These are phyloP conservation scores for Oenanthe javanica DNA, from an alignment of 140 eudicot species.

Conservation along the genomic window DNA sequence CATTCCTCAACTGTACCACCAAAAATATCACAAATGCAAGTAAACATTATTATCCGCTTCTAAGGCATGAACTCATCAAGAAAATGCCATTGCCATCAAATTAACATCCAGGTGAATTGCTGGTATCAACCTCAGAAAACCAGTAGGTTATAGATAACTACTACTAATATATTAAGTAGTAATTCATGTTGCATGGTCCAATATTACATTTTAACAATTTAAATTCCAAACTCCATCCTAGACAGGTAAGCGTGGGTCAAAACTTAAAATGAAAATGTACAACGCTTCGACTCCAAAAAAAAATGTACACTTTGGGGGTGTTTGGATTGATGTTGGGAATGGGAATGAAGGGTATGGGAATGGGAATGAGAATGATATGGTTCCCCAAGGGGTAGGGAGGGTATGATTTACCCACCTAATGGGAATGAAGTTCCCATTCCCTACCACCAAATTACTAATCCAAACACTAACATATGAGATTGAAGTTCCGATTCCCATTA, in stretches of 20 bases:
- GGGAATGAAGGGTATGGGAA: too few relatives aligned
- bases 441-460: too few relatives aligned
- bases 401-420: too few relatives aligned
- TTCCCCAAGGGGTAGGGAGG: too few relatives aligned
- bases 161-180: not conserved
- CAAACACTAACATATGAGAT: too few relatives aligned
- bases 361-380: too few relatives aligned
- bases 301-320: too few relatives aligned
- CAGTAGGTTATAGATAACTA: not conserved
- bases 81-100: not conserved
- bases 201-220: not conserved
- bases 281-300: not conserved
- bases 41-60: not conserved
- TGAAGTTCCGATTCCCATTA: too few relatives aligned
- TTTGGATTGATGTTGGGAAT: too few relatives aligned
- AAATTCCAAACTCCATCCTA: not conserved
- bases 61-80: not conserved
- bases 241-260: not conserved
- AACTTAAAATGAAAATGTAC: not conserved
- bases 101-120: not conserved
- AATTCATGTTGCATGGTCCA: not conserved
- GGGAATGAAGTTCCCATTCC: too few relatives aligned
- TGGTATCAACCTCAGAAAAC: not conserved
- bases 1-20: constrained; percentile 58
- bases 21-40: constrained; percentile 5